A percentile compares a stretch with the other conserved stretches of the same genome.
Conservation (phyloP, 352 stramenopile species). For the Sclerospora graminicola region DNA sequence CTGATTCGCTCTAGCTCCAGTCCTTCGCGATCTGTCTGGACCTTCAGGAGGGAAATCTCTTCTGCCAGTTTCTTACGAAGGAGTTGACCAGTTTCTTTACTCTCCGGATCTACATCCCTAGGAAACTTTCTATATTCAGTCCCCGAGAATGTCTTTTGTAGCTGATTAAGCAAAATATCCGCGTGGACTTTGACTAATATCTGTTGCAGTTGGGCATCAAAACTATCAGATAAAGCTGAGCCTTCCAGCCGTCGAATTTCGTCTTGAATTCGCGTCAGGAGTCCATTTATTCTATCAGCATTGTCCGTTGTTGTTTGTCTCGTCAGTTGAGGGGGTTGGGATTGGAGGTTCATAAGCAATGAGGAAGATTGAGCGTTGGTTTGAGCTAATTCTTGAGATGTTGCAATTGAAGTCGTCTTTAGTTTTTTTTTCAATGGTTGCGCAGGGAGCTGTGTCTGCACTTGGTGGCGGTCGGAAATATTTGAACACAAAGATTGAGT, state of each 20-base stretch:
- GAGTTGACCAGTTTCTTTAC: slow-evolving; percentile 8
- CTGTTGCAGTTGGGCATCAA: slow-evolving; percentile 26
- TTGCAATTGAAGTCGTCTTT: slow-evolving; percentile 1
- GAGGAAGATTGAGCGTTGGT: slow-evolving; percentile 1
- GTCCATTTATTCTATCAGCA: slow-evolving; percentile 1
- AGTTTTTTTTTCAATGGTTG: slow-evolving; percentile 8
- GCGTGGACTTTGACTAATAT: slow-evolving; percentile 26
- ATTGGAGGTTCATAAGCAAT: slow-evolving; percentile 3
- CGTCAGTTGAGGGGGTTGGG: not conserved
- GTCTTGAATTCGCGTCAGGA: slow-evolving; percentile 15
- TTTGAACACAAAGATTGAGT: not conserved
- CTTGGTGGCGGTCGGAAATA: not conserved
- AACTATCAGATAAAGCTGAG: slow-evolving; percentile 5
- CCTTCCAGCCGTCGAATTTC: slow-evolving; percentile 20
- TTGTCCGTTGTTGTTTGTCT: not conserved
- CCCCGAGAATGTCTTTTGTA: slow-evolving; percentile 9
- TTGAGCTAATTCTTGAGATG: slow-evolving; percentile 2
- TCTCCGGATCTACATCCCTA: slow-evolving; percentile 6
- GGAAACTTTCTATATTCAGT: not conserved
- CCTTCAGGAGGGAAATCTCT: slow-evolving; percentile 18
- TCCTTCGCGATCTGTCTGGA: slow-evolving; percentile 18
- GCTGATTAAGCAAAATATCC: slow-evolving; percentile 15
- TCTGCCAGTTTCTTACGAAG: slow-evolving; percentile 15
- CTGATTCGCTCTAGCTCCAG: slow-evolving; percentile 29
- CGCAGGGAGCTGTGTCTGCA: not conserved